Evolutionary conservation across 352 stramenopile species (phyloP), one percentile per base, ranked within the genome.

Genomic region (Phytophthora boehmeriae): DNA sequence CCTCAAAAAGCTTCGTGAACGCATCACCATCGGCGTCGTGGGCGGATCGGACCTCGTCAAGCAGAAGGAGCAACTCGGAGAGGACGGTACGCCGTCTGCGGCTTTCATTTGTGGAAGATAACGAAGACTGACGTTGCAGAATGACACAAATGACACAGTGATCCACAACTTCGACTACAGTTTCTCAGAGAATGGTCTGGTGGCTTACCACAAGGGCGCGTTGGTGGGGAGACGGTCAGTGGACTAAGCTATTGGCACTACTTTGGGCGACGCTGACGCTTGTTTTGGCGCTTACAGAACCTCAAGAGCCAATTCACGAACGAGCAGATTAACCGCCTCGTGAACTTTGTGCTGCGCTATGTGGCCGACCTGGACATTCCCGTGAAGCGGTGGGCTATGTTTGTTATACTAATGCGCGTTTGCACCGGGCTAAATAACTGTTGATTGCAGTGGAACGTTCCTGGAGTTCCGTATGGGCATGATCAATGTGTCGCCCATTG

Each of bases 401-500:
- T 13, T 58, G 19, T 16, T 23, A 19, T 11, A 30, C 44, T 13
- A 13, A 23, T 4, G 9, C 8, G 11, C 38, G 9, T 41, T 20
- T 1, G 19, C 19, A 35, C 2, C n/a, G 19, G 30, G 19, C 32
- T 53, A 43, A 47, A 34, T 22, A 20, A 60, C 11, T 47, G 13
- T 14, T 43, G 14, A 14, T 63, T 35, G 44, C 46, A 88, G 96
- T 58, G 98, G 98, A 56, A 99, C 98, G 25, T 99, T 99, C 74
- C 86, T 99, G 51, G 97, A 99, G 85, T 99, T 99, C 80, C 90
- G 97, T 59, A 98, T 95, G 71, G 97, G 97, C 8, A 99, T 99
- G 97, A 93, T 99, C 59, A 99, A 99, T 82, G 96, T 99, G 64
- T 99, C 94, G 54, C 97, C 97, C 30, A 99, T 99, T 65, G 97